Evolutionary conservation across 2,329 filamentous ascomycete species (phyloP).

Genomic region (Fusarium beomiforme): DNA sequence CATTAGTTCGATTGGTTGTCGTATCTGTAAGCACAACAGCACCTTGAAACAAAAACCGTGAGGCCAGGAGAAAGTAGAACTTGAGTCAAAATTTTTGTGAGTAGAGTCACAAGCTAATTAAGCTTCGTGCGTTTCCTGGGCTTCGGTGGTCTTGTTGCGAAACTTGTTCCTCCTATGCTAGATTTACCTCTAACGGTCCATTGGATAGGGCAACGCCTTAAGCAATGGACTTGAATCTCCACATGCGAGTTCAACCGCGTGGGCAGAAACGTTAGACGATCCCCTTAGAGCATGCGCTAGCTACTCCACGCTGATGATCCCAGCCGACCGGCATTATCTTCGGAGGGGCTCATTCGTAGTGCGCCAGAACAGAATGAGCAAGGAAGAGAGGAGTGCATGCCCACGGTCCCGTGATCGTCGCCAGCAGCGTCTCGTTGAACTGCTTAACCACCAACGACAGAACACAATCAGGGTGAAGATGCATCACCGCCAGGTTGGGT

Average conservation of each 20-base stretch:
- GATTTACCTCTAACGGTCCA: neutral
- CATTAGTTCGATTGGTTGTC: neutral
- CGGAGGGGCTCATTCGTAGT: slow-evolving; percentile 14
- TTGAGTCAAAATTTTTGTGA: neutral
- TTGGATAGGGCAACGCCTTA: slow-evolving; percentile 21
- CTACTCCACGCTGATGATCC: slow-evolving; percentile 23
- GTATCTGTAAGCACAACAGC: neutral
- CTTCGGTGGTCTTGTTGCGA: neutral
- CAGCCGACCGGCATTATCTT: slow-evolving; percentile 19
- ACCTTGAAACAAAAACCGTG: slow-evolving; percentile 5
- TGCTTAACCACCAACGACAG: slow-evolving; percentile 25
- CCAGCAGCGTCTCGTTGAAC: slow-evolving; percentile 11
- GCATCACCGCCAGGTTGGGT: slow-evolving; percentile 32
- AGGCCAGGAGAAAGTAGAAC: neutral
- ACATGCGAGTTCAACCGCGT: slow-evolving; percentile 30
- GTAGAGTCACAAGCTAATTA: slow-evolving; percentile 7
- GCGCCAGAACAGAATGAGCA: slow-evolving; percentile 1
- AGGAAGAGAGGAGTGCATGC: slow-evolving; percentile 19
- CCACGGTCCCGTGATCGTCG: slow-evolving; percentile 29
- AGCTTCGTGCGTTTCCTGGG: slow-evolving; percentile 2
- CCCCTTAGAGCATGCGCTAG: slow-evolving; percentile 26
- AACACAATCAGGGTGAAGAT: slow-evolving; percentile 5
- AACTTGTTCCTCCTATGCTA: neutral
- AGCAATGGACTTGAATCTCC: slow-evolving; percentile 23
- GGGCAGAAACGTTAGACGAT: slow-evolving; percentile 31